These are phyloP conservation scores for Croton setiger DNA, from an alignment of 441 rosid genomes.

Conservation along the genomic window DNA sequence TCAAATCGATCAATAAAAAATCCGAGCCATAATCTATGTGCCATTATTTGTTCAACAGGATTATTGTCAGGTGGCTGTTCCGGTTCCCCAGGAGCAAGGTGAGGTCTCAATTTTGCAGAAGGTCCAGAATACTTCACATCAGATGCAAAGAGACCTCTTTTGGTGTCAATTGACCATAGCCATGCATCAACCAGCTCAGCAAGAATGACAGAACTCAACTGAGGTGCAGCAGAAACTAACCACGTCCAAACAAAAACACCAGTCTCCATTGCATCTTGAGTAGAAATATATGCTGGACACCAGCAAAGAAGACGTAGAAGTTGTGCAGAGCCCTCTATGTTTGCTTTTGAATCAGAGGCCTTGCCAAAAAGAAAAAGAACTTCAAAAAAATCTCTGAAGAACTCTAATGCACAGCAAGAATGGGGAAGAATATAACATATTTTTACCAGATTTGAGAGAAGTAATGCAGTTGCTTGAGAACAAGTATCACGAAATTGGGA, in stretches of 20 bases:
- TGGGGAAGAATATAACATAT: slow-evolving; percentile 4
- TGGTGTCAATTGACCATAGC: slow-evolving; percentile 98
- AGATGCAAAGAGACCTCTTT: slow-evolving; percentile 92
- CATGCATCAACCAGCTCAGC: slow-evolving; percentile 99
- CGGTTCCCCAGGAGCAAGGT: slow-evolving; percentile 95
- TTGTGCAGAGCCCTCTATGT: slow-evolving; percentile 84
- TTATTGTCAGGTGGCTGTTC: slow-evolving; percentile 61
- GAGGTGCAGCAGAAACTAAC: slow-evolving; percentile 98
- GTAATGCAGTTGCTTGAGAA: slow-evolving; percentile 95
- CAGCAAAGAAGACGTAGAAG: slow-evolving; percentile 97
- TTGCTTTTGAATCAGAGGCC: slow-evolving; percentile 74
- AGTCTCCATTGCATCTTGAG: slow-evolving; percentile 96
- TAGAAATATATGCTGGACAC: slow-evolving; percentile 98
- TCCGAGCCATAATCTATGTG: slow-evolving; percentile 96
- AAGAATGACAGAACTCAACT: slow-evolving; percentile 85
- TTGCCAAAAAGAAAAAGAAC: slow-evolving; percentile 27
- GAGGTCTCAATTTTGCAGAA: slow-evolving; percentile 93
- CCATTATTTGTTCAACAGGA: slow-evolving; percentile 91
- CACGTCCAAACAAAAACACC: slow-evolving; percentile 98
- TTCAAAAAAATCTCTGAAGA: slow-evolving; percentile 2
- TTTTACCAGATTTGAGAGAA: slow-evolving; percentile 89
- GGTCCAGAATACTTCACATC: slow-evolving; percentile 85
- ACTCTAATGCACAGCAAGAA: background rate
- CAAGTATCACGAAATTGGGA: slow-evolving; percentile 81
- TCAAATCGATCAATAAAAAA: slow-evolving; percentile 97